Base-by-base conservation (phyloP, 352 stramenopile species). In the Phytophthora cajani region DNA sequence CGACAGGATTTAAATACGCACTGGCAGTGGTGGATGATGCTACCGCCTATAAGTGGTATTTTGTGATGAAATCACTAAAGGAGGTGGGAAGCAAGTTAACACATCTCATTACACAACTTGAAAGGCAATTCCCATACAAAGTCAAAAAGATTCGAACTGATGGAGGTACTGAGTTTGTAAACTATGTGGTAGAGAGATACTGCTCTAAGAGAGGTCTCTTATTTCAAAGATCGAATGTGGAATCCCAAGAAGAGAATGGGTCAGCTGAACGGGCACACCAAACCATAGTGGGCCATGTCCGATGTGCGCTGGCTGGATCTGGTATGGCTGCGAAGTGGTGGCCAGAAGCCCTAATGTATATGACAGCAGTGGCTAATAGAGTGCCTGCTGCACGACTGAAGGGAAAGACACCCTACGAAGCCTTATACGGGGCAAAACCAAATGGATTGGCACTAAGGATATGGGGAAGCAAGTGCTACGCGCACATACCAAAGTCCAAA, bases 11-110 rank as follows among this genome's bases (percentile, higher is more conserved):
- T 14, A 42, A 42, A 11, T 42, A 42, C 36, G 10, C 36, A 14
- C 14, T 42, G 36, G 36, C 36, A 42, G 36, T 42, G 36, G 36
- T 42, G 5, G 36, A 42, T 16, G 36, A 75, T 55, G 40, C 36
- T 23, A 69, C 62, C 36, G 11, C 36, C 5, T 60, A 64, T 36
- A 70, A 70, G 38, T 64, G 44, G 63, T 64, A 61, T 33, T 55
- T 71, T 33, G 38, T 67, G 36, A 52, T 64, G 47, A 60, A 62
- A 27, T 64, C 54, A 38, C 54, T 69, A 38, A 70, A 59, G 33
- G 54, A 14, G 53, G 46, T 44, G 44, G 53, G 7, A 23, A 14
- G 11, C 11, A 16, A 42, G 14, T 42, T 42, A 42, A 42, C 36
- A 42, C 5, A 12, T 17, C 36, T 42, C 10, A 42, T 42, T 16